Conservation (phyloP, 768 basidiomycete genomes). For the Exidia glandulosa region DNA sequence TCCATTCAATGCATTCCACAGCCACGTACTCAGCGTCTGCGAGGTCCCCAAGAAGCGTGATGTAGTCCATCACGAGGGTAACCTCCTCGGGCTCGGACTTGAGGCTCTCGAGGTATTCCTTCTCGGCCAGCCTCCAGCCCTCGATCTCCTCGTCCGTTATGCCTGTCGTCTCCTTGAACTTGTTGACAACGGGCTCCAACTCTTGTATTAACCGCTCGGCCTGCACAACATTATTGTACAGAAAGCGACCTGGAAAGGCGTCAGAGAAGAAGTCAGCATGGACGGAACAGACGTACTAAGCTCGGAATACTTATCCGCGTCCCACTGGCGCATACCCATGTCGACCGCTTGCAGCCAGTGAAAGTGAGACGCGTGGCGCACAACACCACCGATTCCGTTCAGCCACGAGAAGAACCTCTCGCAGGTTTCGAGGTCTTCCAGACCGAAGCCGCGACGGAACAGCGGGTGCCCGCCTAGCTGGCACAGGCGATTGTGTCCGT, state of each 20-base stretch:
- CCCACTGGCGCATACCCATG: conserved; percentile 12
- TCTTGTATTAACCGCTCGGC: neutral
- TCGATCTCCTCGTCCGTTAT: neutral
- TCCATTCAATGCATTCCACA: neutral
- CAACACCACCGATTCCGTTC: conserved; percentile 6
- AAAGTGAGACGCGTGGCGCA: conserved; percentile 9
- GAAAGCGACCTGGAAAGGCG: neutral
- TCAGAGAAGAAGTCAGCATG: neutral
- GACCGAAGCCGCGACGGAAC: conserved; percentile 5
- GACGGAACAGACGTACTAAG: conserved; percentile 4
- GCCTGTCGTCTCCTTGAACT: neutral
- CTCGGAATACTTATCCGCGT: conserved; percentile 11
- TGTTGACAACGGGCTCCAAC: neutral
- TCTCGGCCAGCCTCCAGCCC: neutral
- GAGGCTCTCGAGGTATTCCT: neutral
- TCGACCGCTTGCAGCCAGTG: conserved; percentile 8
- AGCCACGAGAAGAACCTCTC: conserved; percentile 10
- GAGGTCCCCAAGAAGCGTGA: neutral
- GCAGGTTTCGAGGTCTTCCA: conserved; percentile 12
- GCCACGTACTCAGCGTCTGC: neutral
- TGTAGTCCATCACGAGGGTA: neutral
- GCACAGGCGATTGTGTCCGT: conserved; percentile 11
- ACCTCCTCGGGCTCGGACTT: neutral
- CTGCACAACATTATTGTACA: neutral
- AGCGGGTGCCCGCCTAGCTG: conserved; percentile 11